phyloP scores from a whole-genome alignment of 139 green algal species.

The Chlamydomonas eustigma region DNA sequence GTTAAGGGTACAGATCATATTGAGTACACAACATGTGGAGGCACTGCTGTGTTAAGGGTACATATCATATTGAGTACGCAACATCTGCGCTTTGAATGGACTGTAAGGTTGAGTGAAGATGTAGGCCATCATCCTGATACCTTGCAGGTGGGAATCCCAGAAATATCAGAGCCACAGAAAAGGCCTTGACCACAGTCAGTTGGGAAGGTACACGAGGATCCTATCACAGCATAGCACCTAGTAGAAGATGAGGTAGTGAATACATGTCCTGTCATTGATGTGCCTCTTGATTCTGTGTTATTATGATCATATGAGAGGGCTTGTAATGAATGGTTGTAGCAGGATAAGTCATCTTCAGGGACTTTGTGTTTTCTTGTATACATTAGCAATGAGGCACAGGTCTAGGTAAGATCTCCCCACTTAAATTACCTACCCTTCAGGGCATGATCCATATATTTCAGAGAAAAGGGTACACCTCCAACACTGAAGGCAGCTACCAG shows the following conservation, averaged over 20 bases:
- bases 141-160: conserved; percentile 20
- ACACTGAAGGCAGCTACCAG: conserved; percentile 17
- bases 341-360: not conserved
- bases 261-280: not conserved
- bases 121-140: conserved; percentile 4
- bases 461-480: conserved; percentile 40
- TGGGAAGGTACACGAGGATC: not conserved
- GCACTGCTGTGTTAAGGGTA: not conserved
- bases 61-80: not conserved
- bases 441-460: conserved; percentile 16
- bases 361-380: not conserved
- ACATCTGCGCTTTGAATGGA: not conserved
- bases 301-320: not conserved
- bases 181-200: conserved; percentile 21
- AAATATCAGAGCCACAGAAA: conserved; percentile 15
- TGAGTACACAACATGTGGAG: not conserved
- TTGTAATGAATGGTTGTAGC: not conserved
- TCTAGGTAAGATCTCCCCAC: not conserved
- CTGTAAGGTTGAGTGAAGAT: not conserved
- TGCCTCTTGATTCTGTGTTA: not conserved
- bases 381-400: not conserved
- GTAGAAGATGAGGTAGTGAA: not conserved
- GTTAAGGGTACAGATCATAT: not conserved
- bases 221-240: not conserved
- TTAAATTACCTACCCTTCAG: not conserved